Evolutionary conservation across 305 asterid species (phyloP).

Genomic region (Striga hermonthica): DNA sequence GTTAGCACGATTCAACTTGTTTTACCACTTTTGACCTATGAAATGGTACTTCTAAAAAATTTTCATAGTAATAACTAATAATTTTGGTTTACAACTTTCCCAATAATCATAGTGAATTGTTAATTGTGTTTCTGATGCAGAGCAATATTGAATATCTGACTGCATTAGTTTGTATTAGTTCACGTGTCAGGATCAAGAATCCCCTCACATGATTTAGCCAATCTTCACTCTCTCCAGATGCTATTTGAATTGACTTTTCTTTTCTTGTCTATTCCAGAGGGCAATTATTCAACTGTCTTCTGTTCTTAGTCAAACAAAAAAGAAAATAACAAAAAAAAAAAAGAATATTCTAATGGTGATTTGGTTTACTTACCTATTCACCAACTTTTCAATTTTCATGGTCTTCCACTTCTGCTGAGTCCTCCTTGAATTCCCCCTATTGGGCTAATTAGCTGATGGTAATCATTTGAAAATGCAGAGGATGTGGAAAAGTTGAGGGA

Average conservation of each 20-base stretch:
- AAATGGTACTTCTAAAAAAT: too few species aligned
- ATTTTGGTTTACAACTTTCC: background rate
- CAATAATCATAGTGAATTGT: constrained; percentile 1
- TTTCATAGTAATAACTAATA: background rate
- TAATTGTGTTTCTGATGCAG: background rate
- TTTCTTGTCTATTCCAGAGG: background rate
- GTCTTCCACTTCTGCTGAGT: background rate
- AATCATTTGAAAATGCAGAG: constrained; percentile 47
- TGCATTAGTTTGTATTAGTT: background rate
- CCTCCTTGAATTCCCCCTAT: background rate
- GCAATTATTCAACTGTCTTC: background rate
- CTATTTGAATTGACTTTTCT: too few species aligned
- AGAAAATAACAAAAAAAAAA: background rate
- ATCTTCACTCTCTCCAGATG: too few species aligned
- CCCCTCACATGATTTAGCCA: too few species aligned
- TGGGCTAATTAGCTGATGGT: constrained; percentile 4
- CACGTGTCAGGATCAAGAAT: constrained; percentile 5
- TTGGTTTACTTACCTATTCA: background rate
- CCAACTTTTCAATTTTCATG: too few species aligned
- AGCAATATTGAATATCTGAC: background rate
- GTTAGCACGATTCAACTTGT: too few species aligned
- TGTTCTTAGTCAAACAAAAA: background rate
- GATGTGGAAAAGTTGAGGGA: constrained; percentile 82
- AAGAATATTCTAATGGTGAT: background rate
- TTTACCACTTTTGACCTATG: too few species aligned